Evolutionary conservation across 164 flowering plant species (phyloP), one percentile per base, ranked within the genome.

Genomic region (Saururus chinensis): DNA sequence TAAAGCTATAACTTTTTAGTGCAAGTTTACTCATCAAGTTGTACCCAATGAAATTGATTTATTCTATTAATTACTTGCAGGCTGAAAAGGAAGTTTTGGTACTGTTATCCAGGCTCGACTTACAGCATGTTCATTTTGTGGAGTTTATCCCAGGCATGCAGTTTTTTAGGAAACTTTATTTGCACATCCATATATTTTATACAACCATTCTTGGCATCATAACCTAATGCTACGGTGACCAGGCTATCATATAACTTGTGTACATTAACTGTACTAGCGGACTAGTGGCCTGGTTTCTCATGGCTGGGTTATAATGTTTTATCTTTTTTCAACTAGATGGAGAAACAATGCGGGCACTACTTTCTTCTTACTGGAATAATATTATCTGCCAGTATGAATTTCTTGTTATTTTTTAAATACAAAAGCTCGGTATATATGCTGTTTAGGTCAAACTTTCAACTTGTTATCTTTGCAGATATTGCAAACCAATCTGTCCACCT

Each of bases 401-500:
- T 8, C 14, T 45, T 8, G 49, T 3, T 17, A 12, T 7, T 45
- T 45, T 45, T 12, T 45, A 45, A 13, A 3, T 45, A 41, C 8
- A 41, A 0, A 45, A 12, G 17, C 49, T 45, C 49, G 17, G 14
- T 13, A 45, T 8, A 45, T 45, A 0, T 45, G 14, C 14, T 45
- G 17, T 45, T 45, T 45, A 0, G 49, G 49, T 45, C 7, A 45
- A 45, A 12, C 22, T 53, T 20, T 20, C 56, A 20, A 10, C 13
- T 53, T 40, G 22, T 56, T 24, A 25, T 40, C 45, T 11, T 48
- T 64, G 40, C 84, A 92, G 98, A 74, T 23, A 81, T 84, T 80
- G 95, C 84, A 66, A 84, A 79, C 62, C 87, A 79, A 60, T 92
- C 95, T 11, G 91, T 92, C 48, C 98, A 89, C 65, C 81, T 92